Evolutionary conservation across 345 rosid species (phyloP).

Genomic region (Chamaenerion angustifolium): DNA sequence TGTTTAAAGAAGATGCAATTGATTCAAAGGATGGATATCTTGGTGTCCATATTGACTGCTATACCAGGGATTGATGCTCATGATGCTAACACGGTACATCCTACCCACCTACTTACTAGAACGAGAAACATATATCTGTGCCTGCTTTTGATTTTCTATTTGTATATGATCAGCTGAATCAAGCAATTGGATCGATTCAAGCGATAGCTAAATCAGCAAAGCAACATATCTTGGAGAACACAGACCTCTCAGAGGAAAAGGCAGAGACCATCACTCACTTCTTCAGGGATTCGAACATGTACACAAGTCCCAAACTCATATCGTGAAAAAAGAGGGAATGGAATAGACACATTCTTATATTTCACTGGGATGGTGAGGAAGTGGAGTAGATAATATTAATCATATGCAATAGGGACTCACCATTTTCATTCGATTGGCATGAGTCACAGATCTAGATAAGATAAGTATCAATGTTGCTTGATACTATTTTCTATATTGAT

Average conservation of each 20-base stretch:
- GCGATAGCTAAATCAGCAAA: slow-evolving; percentile 72
- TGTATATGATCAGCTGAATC: slow-evolving; percentile 45
- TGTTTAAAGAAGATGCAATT: slow-evolving; percentile 57
- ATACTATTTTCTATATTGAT: too few species aligned
- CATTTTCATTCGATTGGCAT: too few species aligned
- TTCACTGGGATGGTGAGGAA: too few species aligned
- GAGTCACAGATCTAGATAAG: too few species aligned
- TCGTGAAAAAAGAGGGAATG: slow-evolving; percentile 5
- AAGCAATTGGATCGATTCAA: slow-evolving; percentile 81
- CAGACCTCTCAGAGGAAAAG: slow-evolving; percentile 77
- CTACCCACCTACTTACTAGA: not conserved
- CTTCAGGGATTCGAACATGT: slow-evolving; percentile 65
- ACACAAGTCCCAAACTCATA: slow-evolving; percentile 50
- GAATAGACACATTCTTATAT: not conserved
- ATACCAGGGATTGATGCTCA: slow-evolving; percentile 72
- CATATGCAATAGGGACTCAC: not conserved
- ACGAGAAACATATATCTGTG: not conserved
- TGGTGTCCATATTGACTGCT: slow-evolving; percentile 52
- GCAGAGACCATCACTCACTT: slow-evolving; percentile 49
- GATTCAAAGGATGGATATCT: slow-evolving; percentile 44
- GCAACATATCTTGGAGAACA: slow-evolving; percentile 54
- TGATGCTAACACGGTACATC: slow-evolving; percentile 64
- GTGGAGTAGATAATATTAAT: not conserved
- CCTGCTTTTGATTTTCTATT: not conserved
- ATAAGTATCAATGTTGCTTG: too few species aligned